A percentile compares a stretch with the other conserved stretches of the same genome.
These are phyloP conservation scores for Hymenoscyphus linearis DNA, from an alignment of 2,329 filamentous ascomycete genomes.

Conservation along the genomic window DNA sequence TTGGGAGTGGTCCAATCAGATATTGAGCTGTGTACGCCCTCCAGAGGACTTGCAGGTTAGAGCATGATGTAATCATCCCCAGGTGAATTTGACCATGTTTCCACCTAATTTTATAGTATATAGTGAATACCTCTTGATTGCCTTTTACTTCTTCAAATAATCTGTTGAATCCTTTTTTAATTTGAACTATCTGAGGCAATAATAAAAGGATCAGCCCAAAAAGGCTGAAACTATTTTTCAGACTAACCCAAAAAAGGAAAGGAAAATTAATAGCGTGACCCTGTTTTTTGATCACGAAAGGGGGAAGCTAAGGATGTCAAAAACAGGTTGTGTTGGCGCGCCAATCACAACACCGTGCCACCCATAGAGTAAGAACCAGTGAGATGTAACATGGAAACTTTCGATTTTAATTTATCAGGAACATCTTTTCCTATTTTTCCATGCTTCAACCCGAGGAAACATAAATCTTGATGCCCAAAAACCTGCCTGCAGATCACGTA, in stretches of 20 bases:
- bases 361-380: not conserved
- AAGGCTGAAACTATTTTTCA: no score
- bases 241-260: no score
- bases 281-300: no score
- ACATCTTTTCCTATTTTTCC: not conserved
- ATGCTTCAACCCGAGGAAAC: not conserved
- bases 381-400: not conserved
- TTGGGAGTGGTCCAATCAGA: not conserved
- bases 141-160: no score
- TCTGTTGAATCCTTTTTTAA: no score
- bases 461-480: not conserved
- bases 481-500: not conserved
- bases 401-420: not conserved
- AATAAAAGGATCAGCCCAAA: no score
- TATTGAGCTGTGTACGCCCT: not conserved
- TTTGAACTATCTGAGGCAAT: no score
- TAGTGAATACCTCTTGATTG: no score
- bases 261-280: no score
- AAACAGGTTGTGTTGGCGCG: not conserved
- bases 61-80: not conserved
- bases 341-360: not conserved
- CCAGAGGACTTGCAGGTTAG: not conserved
- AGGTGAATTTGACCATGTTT: no score
- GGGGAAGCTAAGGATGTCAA: not conserved
- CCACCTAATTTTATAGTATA: no score